These are phyloP conservation scores for Trypanosoma avium DNA, from an alignment of 208 protist genomes.

Conservation along the genomic window DNA sequence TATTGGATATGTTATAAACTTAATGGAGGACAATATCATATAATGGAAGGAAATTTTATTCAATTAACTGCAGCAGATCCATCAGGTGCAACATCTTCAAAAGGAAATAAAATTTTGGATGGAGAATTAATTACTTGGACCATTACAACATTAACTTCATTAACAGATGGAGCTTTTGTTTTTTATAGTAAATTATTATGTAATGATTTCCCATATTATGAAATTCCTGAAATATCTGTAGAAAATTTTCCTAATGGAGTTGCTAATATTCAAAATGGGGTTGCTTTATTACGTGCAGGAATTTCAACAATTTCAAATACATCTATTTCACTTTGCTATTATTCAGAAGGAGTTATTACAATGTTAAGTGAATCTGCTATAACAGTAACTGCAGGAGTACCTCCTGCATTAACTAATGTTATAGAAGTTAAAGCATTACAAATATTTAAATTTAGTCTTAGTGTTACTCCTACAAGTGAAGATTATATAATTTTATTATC, in stretches of 20 bases:
- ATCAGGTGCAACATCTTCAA: conserved; percentile 40
- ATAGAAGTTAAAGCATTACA: conserved; percentile 32
- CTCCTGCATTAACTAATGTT: conserved; percentile 30
- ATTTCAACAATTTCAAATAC: neutral
- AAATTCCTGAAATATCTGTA: neutral
- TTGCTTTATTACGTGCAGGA: conserved; percentile 18
- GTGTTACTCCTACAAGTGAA: conserved; percentile 41
- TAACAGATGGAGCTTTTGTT: conserved; percentile 33
- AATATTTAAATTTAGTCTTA: conserved; percentile 39
- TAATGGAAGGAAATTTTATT: conserved; percentile 30
- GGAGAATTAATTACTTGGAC: conserved; percentile 74
- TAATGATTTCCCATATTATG: conserved; percentile 77
- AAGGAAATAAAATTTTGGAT: conserved; percentile 32
- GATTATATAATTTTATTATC: conserved; percentile 70
- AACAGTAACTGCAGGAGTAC: conserved; percentile 43
- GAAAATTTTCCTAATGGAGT: conserved; percentile 22
- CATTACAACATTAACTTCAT: conserved; percentile 31
- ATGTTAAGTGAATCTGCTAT: conserved; percentile 42
- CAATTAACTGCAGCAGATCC: conserved; percentile 36
- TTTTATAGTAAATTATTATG: conserved; percentile 79
- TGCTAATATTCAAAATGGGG: conserved; percentile 9
- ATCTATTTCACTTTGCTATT: conserved; percentile 66
- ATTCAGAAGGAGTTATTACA: conserved; percentile 21
- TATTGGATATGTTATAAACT: conserved; percentile 90
- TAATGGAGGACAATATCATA: conserved; percentile 79